Percentiles rank a stretch among this genome's conserved stretches.
Evolutionary conservation across 2,329 filamentous ascomycete genomes (phyloP).

Genomic region (Graphilbum ipis-grandicollis): DNA sequence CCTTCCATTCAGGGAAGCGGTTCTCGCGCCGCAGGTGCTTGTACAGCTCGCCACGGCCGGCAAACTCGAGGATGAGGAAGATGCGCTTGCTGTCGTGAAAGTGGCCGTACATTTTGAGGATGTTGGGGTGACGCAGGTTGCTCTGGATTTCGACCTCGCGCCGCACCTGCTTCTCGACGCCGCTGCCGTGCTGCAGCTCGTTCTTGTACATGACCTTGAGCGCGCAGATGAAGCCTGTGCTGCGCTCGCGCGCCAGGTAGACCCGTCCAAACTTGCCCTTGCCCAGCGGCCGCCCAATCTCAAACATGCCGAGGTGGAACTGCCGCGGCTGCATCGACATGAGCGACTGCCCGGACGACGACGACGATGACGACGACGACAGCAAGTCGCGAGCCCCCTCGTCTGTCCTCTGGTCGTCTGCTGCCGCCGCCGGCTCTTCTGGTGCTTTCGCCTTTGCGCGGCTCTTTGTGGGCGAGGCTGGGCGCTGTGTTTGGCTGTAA

Average conservation of each 20-base stretch:
- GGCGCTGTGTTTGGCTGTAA: no score
- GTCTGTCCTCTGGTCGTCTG: background rate
- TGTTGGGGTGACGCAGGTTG: slow-evolving; percentile 73
- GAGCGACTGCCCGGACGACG: slow-evolving; percentile 32
- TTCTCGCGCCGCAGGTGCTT: slow-evolving; percentile 67
- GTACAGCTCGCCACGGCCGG: slow-evolving; percentile 72
- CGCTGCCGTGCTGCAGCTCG: slow-evolving; percentile 58
- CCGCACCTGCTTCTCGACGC: slow-evolving; percentile 71
- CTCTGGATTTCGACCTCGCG: slow-evolving; percentile 83
- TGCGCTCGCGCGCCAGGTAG: slow-evolving; percentile 67
- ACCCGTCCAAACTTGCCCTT: slow-evolving; percentile 82
- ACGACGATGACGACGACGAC: slow-evolving; percentile 24
- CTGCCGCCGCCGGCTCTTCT: no score
- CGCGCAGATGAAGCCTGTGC: slow-evolving; percentile 67
- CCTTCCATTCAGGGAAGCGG: slow-evolving; percentile 72
- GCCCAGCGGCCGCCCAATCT: slow-evolving; percentile 71
- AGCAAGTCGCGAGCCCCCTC: no score
- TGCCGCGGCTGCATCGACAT: slow-evolving; percentile 29
- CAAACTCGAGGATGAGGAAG: slow-evolving; percentile 76
- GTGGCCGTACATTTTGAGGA: slow-evolving; percentile 68
- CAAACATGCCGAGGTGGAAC: slow-evolving; percentile 86
- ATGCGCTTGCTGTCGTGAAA: slow-evolving; percentile 82
- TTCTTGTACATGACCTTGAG: slow-evolving; percentile 77
- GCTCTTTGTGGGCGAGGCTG: no score
- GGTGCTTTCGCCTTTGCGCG: no score